Evolutionary conservation across 805 yeast genomes (phyloP), one percentile per base, ranked within the genome.

Genomic region (Starmera amethionina): DNA sequence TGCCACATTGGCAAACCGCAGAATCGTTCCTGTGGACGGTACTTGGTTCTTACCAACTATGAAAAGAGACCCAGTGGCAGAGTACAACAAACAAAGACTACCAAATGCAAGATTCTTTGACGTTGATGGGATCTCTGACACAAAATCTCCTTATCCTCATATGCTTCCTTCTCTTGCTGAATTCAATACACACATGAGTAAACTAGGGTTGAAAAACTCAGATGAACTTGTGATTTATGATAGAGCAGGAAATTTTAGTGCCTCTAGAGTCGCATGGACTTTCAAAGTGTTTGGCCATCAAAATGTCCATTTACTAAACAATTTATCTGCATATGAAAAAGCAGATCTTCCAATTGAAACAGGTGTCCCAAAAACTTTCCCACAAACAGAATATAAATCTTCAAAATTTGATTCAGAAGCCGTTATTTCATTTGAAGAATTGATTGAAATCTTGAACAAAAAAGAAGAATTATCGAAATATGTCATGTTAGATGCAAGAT

Each of bases 251-350:
- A 79, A 83, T 46, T 87, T 90, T 58, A 79, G 95, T 34, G 77
- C 89, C 2, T 96, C 97, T 32, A 72, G 98, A 48, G 94, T 84
- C 14, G 89, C 88, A 0, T 93, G 97, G 96, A 86, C 89, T 49
- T 72, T 93, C 51, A 71, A 78, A 31, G 65, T 82, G 1, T 86
- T 83, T 58, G 90, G 90, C 8, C 97, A 89, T 58, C 62, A 75
- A 38, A 61, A 75, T 30, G 82, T 88, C 19, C 71, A 67, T 46
- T 54, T 90, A 36, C 69, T 90, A 46, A 82, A 93, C 63, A 83
- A 83, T 46, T 90, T 66, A 49, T 71, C 65, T 12, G 53, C 51
- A 18, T 85, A 81, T 57, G 64, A 71, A 45, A 46, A 55, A 9
- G 58, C 54, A 7, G 73, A 73, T 4, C 70, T 64, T 34, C 70